Base-by-base conservation (phyloP, 805 yeast genomes). In the Millerozyma acaciae region DNA sequence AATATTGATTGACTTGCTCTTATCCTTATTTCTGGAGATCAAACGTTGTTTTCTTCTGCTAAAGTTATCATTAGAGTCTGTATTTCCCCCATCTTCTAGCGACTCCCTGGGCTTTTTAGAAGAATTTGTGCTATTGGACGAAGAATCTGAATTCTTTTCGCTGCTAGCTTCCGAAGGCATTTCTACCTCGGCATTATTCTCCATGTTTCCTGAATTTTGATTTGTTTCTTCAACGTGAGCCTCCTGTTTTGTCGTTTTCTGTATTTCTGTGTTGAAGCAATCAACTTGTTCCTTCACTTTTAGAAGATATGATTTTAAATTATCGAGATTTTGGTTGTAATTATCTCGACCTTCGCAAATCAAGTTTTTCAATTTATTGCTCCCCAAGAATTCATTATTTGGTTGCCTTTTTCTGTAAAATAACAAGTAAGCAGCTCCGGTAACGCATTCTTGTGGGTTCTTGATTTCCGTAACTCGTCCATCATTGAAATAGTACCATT, bases 401-500 rank as follows among this genome's bases (percentile, higher is more conserved):
- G 68, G 45, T 20, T 68, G 62, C 45, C 80, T 51, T 39, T 78
- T 78, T 41, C 89, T 70, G 58, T 93, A 90, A 50, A 93, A 90
- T 33, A 90, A 59, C 38, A 90, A 62, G 55, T 90, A 90, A 0
- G 97, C 97, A 3, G 94, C 86, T 1, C 85, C 80, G 5, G 80
- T 71, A 8, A 85, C 61, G 7, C 84, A 60, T 15, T 76, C 72
- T 18, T 68, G 68, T 0, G 95, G 84, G 31, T 74, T 69, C 0
- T 78, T 69, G 6, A 67, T 50, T 13, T 65, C 65, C 0, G 76
- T 58, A 1, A 88, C 96, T 20, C 82, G 60, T 2, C 95, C 78
- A 53, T 90, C 98, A 53, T 90, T 89, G 55, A 73, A 90, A 53
- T 88, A 84, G 53, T 88, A 87, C 97, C 97, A 93, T 37, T 76